Percentiles rank a stretch among this genome's conserved stretches.
Conservation (phyloP, 73 alveolate species). For the Paramecium octaurelia region DNA sequence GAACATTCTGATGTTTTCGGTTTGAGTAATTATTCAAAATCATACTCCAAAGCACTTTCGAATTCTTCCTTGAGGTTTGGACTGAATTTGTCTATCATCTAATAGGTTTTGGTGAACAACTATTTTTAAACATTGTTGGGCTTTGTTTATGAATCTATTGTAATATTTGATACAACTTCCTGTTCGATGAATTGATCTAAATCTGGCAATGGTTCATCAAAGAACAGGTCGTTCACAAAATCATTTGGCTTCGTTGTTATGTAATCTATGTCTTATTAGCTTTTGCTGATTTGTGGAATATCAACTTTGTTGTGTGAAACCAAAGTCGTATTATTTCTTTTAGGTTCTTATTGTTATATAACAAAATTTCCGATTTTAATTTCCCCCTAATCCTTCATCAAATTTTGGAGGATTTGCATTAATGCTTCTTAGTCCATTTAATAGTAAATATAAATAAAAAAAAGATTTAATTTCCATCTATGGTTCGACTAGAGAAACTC, state of each 20-base stretch:
- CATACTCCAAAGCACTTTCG: slow-evolving; percentile 7
- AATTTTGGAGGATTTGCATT: neutral
- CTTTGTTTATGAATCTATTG: neutral
- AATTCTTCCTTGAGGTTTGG: neutral
- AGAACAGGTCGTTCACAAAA: neutral
- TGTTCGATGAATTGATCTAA: slow-evolving; percentile 17
- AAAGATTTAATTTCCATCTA: slow-evolving; percentile 1
- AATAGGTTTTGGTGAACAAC: neutral
- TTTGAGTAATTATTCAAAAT: slow-evolving; percentile 38
- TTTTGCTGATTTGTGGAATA: slow-evolving; percentile 16
- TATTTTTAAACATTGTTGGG: neutral
- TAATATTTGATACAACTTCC: neutral
- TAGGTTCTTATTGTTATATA: neutral
- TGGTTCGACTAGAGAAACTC: slow-evolving; percentile 63
- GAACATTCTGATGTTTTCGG: slow-evolving; percentile 38
- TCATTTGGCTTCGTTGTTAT: neutral
- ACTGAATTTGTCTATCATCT: neutral
- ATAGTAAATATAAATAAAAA: neutral
- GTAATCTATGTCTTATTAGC: neutral
- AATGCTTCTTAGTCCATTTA: neutral
- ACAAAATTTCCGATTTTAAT: neutral
- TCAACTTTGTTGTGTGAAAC: neutral
- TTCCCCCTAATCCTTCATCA: neutral
- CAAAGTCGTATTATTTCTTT: neutral
- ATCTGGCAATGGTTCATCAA: neutral